Conservation (phyloP, 495 filamentous ascomycete genomes). For the Staphylotrichum tortipilum region DNA sequence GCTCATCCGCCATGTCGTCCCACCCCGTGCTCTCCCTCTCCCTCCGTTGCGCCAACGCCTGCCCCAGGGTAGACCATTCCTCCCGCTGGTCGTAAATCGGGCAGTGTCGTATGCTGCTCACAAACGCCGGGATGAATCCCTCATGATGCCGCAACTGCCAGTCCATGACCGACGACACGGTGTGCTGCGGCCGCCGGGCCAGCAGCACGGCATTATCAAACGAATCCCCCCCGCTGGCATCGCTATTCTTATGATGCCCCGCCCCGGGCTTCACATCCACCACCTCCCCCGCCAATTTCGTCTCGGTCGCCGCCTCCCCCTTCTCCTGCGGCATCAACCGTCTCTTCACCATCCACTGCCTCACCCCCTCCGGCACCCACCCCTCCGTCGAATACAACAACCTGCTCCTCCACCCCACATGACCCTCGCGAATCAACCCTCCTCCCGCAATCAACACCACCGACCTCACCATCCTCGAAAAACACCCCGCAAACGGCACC, state of each 20-base stretch:
- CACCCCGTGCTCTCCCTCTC: slow-evolving; percentile 6
- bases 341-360: slow-evolving; percentile 44
- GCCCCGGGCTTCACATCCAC: slow-evolving; percentile 14
- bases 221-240: slow-evolving; percentile 30
- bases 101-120: slow-evolving; percentile 44
- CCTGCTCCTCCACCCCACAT: slow-evolving; percentile 33
- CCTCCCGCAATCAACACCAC: slow-evolving; percentile 69
- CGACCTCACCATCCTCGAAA: slow-evolving; percentile 57
- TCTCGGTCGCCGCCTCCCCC: slow-evolving; percentile 15
- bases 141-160: slow-evolving; percentile 50
- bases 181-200: slow-evolving; percentile 23
- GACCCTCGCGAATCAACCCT: slow-evolving; percentile 42
- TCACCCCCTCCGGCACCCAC: slow-evolving; percentile 44
- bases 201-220: slow-evolving; percentile 37
- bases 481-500: slow-evolving; percentile 60
- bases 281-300: slow-evolving; percentile 20
- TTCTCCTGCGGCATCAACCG: slow-evolving; percentile 39
- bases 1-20: neutral
- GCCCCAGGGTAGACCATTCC: slow-evolving; percentile 51
- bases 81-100: slow-evolving; percentile 48
- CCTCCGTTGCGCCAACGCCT: slow-evolving; percentile 37
- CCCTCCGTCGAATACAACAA: slow-evolving; percentile 35
- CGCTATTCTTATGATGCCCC: slow-evolving; percentile 21
- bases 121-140: slow-evolving; percentile 49
- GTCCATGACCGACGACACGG: slow-evolving; percentile 37